Conservation (phyloP, 75 land plant genomes). For the Picea sitchensis region DNA sequence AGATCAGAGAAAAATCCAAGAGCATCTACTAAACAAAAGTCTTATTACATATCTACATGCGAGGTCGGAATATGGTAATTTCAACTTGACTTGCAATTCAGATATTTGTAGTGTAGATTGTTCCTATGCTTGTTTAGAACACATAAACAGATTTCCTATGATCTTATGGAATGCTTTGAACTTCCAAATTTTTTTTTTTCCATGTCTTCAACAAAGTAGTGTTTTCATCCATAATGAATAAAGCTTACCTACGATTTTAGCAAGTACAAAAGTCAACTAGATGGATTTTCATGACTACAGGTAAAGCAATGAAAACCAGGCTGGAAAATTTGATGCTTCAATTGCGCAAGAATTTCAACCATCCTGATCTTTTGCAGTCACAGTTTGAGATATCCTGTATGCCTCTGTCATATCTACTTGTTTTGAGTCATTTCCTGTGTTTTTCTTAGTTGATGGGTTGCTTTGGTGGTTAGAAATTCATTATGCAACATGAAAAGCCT, state of each 20-base stretch:
- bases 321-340: constrained; percentile 45
- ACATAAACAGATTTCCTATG: not conserved
- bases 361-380: constrained; percentile 39
- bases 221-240: not conserved
- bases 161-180: not conserved
- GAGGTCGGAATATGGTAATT: constrained; percentile 8
- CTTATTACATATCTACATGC: constrained; percentile 29
- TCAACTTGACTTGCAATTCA: not conserved
- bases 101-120: not conserved
- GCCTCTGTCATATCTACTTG: not conserved
- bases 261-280: not conserved
- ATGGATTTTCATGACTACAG: constrained; percentile 19
- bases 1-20: constrained; percentile 28
- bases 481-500: too few relatives aligned
- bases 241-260: not conserved
- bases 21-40: constrained; percentile 24
- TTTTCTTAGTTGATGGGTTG: not conserved
- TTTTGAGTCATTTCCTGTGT: not conserved
- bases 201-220: not conserved
- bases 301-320: constrained; percentile 34
- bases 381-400: constrained; percentile 26
- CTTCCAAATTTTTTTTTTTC: not conserved
- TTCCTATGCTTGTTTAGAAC: not conserved
- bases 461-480: not conserved
- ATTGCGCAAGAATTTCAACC: constrained; percentile 44